phyloP scores from a whole-genome alignment of 371 early-diverging fungal species.

The Mortierella sp. region DNA sequence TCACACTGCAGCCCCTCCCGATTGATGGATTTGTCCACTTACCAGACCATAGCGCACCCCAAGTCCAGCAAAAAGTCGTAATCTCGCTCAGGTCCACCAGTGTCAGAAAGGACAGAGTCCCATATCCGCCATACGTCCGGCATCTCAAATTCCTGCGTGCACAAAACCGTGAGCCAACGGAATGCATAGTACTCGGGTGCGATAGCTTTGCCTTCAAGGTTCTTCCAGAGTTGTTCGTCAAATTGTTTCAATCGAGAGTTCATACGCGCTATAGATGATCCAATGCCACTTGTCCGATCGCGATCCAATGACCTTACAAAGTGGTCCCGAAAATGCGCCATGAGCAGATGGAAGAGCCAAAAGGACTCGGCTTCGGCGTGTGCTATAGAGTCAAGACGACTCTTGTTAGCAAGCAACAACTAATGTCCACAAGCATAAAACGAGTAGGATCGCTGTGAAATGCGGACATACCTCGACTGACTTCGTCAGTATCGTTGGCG shows the following conservation, averaged over 20 bases:
- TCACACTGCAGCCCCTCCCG: not conserved
- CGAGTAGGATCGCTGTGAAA: not conserved
- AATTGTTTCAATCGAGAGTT: conserved; percentile 63
- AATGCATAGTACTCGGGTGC: conserved; percentile 86
- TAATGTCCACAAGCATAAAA: too few relatives aligned
- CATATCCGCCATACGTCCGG: conserved; percentile 87
- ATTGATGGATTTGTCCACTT: conserved; percentile 32
- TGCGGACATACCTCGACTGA: conserved; percentile 45
- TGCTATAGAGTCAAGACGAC: too few relatives aligned
- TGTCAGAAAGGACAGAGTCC: conserved; percentile 85
- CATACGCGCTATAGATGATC: conserved; percentile 72
- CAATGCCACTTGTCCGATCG: conserved; percentile 72
- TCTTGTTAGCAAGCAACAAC: too few relatives aligned
- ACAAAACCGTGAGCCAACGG: conserved; percentile 87
- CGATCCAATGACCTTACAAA: conserved; percentile 77
- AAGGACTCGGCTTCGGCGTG: conserved; percentile 92
- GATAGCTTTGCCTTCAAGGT: conserved; percentile 72
- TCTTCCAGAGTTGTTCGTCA: conserved; percentile 72
- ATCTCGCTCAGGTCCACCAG: conserved; percentile 52
- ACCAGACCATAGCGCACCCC: conserved; percentile 82
- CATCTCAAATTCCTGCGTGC: conserved; percentile 85
- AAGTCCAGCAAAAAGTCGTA: conserved; percentile 84
- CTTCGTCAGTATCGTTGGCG: conserved; percentile 69
- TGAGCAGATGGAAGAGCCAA: conserved; percentile 77
- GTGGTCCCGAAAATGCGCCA: conserved; percentile 82